Conservation (phyloP, 306 rosid species). For the Cicer pinnatifidum region DNA sequence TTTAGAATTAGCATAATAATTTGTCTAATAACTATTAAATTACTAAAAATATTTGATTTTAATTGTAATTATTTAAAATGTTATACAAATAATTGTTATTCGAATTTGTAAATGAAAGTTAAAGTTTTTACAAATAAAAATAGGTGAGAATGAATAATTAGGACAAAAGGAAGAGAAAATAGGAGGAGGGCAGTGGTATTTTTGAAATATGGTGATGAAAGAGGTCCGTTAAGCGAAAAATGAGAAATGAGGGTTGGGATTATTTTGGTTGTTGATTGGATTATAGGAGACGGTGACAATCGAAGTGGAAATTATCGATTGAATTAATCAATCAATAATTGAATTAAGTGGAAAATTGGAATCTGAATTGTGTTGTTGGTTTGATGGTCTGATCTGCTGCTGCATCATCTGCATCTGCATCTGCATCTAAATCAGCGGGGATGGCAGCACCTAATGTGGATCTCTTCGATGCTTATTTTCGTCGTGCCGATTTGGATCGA, state of each 20-base stretch:
- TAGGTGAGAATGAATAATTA: too few relatives aligned
- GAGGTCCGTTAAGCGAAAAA: conserved; percentile 33
- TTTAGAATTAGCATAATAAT: too few relatives aligned
- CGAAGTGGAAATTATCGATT: conserved; percentile 35
- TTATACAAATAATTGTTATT: too few relatives aligned
- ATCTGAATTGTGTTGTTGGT: neutral
- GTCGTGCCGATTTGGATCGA: conserved; percentile 94
- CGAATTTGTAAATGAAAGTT: too few relatives aligned
- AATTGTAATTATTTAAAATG: too few relatives aligned
- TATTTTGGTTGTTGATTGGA: conserved; percentile 19
- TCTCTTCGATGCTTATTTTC: conserved; percentile 95
- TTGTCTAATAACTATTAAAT: too few relatives aligned
- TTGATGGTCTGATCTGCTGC: conserved; percentile 19
- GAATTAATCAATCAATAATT: conserved; percentile 7
- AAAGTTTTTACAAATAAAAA: too few relatives aligned
- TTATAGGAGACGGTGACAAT: neutral
- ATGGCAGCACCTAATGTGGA: conserved; percentile 79
- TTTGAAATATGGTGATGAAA: conserved; percentile 45
- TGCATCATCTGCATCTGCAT: too few relatives aligned
- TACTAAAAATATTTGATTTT: too few relatives aligned
- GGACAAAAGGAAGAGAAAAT: neutral
- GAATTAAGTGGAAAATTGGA: neutral
- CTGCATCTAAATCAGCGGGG: conserved; percentile 54
- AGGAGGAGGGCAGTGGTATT: conserved; percentile 37
- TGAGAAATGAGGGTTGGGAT: conserved; percentile 6